These are phyloP conservation scores for Sarocladium oryzae DNA, from an alignment of 2,329 filamentous ascomycete genomes.

Conservation along the genomic window DNA sequence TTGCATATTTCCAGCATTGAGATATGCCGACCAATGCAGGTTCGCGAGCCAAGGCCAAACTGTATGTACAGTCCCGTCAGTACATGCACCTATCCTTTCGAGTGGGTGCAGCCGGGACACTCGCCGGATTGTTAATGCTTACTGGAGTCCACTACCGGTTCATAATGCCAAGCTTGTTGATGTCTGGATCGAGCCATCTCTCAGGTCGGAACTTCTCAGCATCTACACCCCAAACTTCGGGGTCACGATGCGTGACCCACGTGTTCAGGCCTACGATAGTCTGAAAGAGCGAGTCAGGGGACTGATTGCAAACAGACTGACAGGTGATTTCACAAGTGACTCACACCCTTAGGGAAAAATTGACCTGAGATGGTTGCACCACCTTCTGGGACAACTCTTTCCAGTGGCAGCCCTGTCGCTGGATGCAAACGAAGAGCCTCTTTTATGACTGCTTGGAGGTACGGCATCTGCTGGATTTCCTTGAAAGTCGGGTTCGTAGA, in stretches of 20 bases:
- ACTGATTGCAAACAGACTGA: not conserved
- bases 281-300: conserved; percentile 7
- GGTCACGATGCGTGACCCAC: conserved; percentile 29
- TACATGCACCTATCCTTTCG: too few species aligned
- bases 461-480: conserved; percentile 36
- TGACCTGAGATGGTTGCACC: conserved; percentile 33
- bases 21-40: conserved; percentile 38
- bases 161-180: conserved; percentile 20
- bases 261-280: conserved; percentile 29
- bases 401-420: conserved; percentile 41
- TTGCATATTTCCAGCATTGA: conserved; percentile 37
- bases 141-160: conserved; percentile 24
- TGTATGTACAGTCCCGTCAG: conserved; percentile 12
- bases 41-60: conserved; percentile 35
- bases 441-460: conserved; percentile 47
- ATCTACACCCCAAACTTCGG: conserved; percentile 25
- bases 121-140: conserved; percentile 7
- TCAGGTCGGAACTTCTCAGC: conserved; percentile 31
- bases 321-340: too few species aligned
- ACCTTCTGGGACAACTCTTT: conserved; percentile 37
- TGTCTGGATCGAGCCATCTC: conserved; percentile 29
- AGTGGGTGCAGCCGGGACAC: too few species aligned
- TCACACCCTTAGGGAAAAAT: conserved; percentile 24
- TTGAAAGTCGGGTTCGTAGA: conserved; percentile 23
- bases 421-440: conserved; percentile 46